Base-by-base conservation (phyloP, 2,329 filamentous ascomycete genomes). In the Amphichorda felina region DNA sequence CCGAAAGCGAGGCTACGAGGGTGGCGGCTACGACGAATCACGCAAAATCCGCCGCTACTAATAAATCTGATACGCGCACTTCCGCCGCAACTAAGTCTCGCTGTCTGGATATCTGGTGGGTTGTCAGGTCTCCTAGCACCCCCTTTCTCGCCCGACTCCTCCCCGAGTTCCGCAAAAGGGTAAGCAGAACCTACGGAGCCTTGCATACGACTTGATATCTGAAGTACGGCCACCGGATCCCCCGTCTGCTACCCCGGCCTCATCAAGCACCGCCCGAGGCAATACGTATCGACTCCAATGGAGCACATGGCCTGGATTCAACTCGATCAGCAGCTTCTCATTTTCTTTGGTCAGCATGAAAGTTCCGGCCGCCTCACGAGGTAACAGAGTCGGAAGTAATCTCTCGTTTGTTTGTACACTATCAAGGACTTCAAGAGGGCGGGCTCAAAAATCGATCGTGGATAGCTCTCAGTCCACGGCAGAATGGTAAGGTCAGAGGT, bases 21-120 rank as follows among this genome's bases (percentile, higher is more conserved):
- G 81, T 51, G 78, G 79, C 54, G 72, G 75, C 45, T 80, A 88
- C 61, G 86, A 94, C 52, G 88, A 94, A 57, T 72, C 75, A 34
- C 60, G 72, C 39, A 80, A 80, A 57, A 53, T 79, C 42, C 73
- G 75, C 43, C 72, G 75, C 43, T 80, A 80, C 60, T 78, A 64
- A 63, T 8, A 8, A 8, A 15, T 17, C 21, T 10, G 28, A 15
- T 16, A 30, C 11, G 13, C 26, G 8, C 22, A 11, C 13, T 11
- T 7, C 6, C 15, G 10, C 28, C 16, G 14, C 11, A 16, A 16
- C n/a, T 30, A 30, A 17, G 16, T 11, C 21, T 31, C 17, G 17
- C 18, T n/a, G 18, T 19, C 29, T 31, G 28, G 17, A 24, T n/a
- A 27, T 19, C 29, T 15, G 35, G 35, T 37, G 35, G 35, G 35